phyloP scores from a whole-genome alignment of 768 basidiomycete species.

The Pulveroboletus sp. region DNA sequence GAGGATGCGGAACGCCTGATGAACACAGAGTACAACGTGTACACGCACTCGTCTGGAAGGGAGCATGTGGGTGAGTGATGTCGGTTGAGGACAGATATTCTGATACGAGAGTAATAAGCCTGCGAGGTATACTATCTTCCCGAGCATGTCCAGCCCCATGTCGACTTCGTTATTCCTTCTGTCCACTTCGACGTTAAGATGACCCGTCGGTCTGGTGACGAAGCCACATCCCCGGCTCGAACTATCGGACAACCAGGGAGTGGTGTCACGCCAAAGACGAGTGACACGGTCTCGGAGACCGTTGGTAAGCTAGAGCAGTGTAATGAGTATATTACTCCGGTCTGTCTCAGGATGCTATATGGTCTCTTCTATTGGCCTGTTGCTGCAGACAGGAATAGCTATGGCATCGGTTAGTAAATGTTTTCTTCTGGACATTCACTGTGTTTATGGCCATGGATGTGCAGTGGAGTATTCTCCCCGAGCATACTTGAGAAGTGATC shows the following conservation, averaged over 20 bases:
- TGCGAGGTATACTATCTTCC: not conserved
- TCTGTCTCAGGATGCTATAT: constrained; percentile 29
- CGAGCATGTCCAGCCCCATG: not conserved
- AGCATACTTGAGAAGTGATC: constrained; percentile 27
- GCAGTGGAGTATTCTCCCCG: constrained; percentile 34
- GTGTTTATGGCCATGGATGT: not conserved
- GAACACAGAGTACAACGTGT: constrained; percentile 31
- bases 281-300: constrained; percentile 10
- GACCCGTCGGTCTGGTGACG: not conserved
- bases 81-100: not conserved
- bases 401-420: constrained; percentile 26
- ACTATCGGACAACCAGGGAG: not conserved
- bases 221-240: no score
- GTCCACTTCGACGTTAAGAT: not conserved
- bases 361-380: constrained; percentile 21
- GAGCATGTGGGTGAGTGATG: constrained; percentile 23
- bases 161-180: not conserved
- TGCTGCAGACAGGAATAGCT: constrained; percentile 28
- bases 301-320: constrained; percentile 17
- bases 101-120: not conserved
- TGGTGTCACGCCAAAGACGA: constrained; percentile 11
- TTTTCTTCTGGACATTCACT: not conserved
- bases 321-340: constrained; percentile 27
- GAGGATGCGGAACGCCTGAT: constrained; percentile 32
- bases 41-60: constrained; percentile 24